Evolutionary conservation across 1,139 yeast species (phyloP), one percentile per base, ranked within the genome.

Genomic region (Geotrichum reessii): DNA sequence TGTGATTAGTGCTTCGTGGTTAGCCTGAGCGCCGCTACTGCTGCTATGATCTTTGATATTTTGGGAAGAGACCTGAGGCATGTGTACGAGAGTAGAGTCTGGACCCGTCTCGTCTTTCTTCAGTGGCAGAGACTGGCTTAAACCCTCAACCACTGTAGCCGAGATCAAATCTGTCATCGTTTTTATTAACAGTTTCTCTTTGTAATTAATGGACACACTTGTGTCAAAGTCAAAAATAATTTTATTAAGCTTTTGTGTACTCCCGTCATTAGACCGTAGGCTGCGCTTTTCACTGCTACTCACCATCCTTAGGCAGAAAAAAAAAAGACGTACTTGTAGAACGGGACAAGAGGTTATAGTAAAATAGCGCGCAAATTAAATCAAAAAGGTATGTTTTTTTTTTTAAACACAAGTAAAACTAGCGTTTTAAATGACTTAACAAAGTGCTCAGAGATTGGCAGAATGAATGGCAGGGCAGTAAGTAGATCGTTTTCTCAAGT

Each of bases 151-250:
- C 17, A 14, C 7, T 2, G 17, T 14, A 37, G n/a, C 42, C 7
- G 42, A 19, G 3, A 14, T n/a, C 42, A 3, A 14, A 2, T 37
- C 42, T 14, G 42, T 31, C 37, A 3, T 11, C 42, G 42, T 37
- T 4, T 17, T 14, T 37, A 37, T 37, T 14, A 37, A 6, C 42
- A 53, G 52, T 12, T 47, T 19, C 46, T 53, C 51, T 22, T 27
- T 28, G 46, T 53, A 53, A 9, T 53, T 50, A 11, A 53, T 9
- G 8, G 56, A 46, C 31, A 53, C 56, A 33, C 17, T 31, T 12
- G 48, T 21, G 51, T 53, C 56, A 37, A 53, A 53, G 27, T 53
- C 56, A 37, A 53, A 53, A 9, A 53, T 53, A 11, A 53, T 46
- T 42, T 53, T 44, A 33, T 31, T 9, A 31, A 40, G 54, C 49